Percentiles rank a stretch among this genome's conserved stretches.
phyloP scores from a whole-genome alignment of 2,329 filamentous ascomycete species.

The Diaporthe velutina region DNA sequence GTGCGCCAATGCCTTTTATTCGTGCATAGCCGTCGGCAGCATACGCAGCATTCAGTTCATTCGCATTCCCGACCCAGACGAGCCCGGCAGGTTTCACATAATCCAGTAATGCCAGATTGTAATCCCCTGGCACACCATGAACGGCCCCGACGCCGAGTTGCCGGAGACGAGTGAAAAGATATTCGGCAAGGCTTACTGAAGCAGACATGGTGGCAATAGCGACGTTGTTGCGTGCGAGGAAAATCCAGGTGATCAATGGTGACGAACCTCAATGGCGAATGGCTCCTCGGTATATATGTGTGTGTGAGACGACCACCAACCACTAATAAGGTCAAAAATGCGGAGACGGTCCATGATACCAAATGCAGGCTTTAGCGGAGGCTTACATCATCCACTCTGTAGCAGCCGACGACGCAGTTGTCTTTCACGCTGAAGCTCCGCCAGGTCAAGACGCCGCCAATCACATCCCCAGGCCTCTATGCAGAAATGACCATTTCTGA shows the following conservation, averaged over 20 bases:
- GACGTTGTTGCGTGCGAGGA: background rate
- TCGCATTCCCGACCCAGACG: background rate
- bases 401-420: background rate
- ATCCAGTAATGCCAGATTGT: background rate
- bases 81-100: background rate
- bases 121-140: constrained; percentile 2
- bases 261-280: background rate
- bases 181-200: background rate
- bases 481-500: background rate
- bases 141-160: background rate
- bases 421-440: background rate
- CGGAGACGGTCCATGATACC: background rate
- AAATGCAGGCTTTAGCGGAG: background rate
- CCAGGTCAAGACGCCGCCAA: background rate
- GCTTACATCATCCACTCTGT: background rate
- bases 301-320: background rate
- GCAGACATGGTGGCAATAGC: background rate
- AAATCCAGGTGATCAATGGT: background rate
- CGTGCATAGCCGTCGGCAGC: background rate
- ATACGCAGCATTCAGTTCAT: background rate
- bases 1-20: background rate
- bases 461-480: background rate
- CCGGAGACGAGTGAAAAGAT: constrained; percentile 13
- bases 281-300: background rate
- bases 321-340: background rate